Base-by-base conservation (phyloP, 257 asterid species). In the Scutellaria minor region DNA sequence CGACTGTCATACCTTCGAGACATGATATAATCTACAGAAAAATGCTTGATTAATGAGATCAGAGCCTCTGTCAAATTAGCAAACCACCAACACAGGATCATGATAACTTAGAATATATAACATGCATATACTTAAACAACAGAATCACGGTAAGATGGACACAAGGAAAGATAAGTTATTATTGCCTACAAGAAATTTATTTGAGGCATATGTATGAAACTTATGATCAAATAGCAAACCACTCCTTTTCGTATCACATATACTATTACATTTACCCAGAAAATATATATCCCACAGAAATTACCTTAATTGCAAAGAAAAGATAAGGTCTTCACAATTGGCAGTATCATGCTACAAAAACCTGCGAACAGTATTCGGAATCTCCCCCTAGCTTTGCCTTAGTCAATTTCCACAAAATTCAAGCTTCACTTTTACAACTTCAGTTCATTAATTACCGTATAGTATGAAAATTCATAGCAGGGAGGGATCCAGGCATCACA, bases 1-100 rank as follows among this genome's bases (percentile, higher is more conserved):
- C 98, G 98, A 60, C 98, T 92, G 54, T 92, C 98, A 82, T 92
- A 92, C 65, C 96, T 86, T 47, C 98, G 90, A 44, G 98, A 92
- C 98, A 92, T 92, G 59, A 35, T 81, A 63, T 52, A 27, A 66
- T 71, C 88, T 84, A 74, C 63, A 72, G 51, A 27, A 14, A 70
- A 59, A 62, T 63, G 40, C 20, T 44, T 31, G 35, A 13, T 24
- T 40, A 53, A 65, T 73, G 50, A 73, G 72, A 20, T 57, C 50
- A 4, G 47, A 22, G 51, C 45, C 35, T 3, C 14, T 9, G 52
- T 51, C 31, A 48, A 68, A 47, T 58, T 12, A 62, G 63, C 55
- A 60, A 31, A 42, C 40, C 39, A 68, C 54, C 12, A 12, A 14
- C 58, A 40, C 4, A 40, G 54, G 13, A 11, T 15, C 22, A 52